Evolutionary conservation across 257 asterid genomes (phyloP), one percentile per base, ranked within the genome.

Genomic region (Capsicum baccatum): DNA sequence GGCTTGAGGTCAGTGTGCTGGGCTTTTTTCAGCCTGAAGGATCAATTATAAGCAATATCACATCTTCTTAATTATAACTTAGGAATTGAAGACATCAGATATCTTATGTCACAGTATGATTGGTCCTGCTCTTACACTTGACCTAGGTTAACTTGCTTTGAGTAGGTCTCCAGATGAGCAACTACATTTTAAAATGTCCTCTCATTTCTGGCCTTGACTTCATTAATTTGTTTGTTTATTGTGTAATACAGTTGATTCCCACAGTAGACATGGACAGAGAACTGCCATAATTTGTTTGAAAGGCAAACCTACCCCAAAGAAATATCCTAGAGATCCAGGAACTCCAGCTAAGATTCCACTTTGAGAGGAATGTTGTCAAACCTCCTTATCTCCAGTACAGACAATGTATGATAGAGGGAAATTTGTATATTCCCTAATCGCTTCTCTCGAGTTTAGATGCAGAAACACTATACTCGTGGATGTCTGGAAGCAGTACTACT

Each of bases 231-330:
- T 9, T 59, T 79, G 33, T 81, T 26, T 79, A 8, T 59, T 60
- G 52, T 48, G 85, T 83, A 82, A 86, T 89, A 79, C 91, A 93
- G 98, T 96, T 90, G 96, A 94, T 84, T 96, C 99, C 52, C 97
- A 89, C 87, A 94, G 98, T 90, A 92, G 91, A 86, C 85, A 89
- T 85, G 98, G 98, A 85, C 98, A 92, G 89, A 90, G 99, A 92
- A 96, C 97, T 16, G 97, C 94, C 62, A 83, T 96, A 44, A 73
- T 96, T 83, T 96, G 98, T 74, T 89, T 86, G 64, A 96, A 96
- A 92, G 92, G 87, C 60, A 63, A 90, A 79, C 85, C 90, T n/a
- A 96, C 97, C 83, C 98, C 99, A 10, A 92, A 86, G 87, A 96
- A 88, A 87, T 96, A 94, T 90, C 98, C 98, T 79, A 95, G 97